A percentile compares a stretch with the other conserved stretches of the same genome.
These are phyloP conservation scores for Dicorynia guianensis DNA, from an alignment of 306 rosid genomes.

Conservation along the genomic window DNA sequence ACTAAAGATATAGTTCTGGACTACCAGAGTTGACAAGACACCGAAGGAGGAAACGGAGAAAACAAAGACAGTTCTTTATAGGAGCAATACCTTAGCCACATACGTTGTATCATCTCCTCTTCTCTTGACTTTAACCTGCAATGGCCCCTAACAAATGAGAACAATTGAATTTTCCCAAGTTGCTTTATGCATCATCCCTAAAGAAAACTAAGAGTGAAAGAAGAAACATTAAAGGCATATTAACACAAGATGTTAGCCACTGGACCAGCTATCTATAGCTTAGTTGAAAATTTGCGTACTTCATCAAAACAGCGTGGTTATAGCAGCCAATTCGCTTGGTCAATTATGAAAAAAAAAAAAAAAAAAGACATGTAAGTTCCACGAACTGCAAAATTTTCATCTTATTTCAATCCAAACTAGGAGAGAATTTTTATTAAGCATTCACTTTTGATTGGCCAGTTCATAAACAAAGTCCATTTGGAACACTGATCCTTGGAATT, in stretches of 20 bases:
- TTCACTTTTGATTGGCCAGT: slow-evolving; percentile 20
- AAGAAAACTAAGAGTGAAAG: slow-evolving; percentile 31
- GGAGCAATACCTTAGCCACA: slow-evolving; percentile 91
- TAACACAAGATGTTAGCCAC: slow-evolving; percentile 26
- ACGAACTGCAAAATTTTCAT: slow-evolving; percentile 6
- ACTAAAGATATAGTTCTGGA: slow-evolving; percentile 34
- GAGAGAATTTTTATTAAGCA: slow-evolving; percentile 24
- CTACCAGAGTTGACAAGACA: slow-evolving; percentile 24
- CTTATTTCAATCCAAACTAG: slow-evolving; percentile 29
- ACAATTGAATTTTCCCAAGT: slow-evolving; percentile 24
- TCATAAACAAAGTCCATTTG: slow-evolving; percentile 24
- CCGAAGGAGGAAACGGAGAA: slow-evolving; percentile 14
- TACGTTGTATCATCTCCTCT: slow-evolving; percentile 98
- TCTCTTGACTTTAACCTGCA: slow-evolving; percentile 95
- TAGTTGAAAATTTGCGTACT: not conserved
- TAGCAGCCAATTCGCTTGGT: not conserved
- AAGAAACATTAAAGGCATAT: slow-evolving; percentile 25
- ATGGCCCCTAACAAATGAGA: slow-evolving; percentile 29
- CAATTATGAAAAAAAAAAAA: slow-evolving; percentile 5
- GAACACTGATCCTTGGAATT: slow-evolving; percentile 22
- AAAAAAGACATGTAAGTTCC: not conserved
- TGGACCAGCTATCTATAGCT: slow-evolving; percentile 15
- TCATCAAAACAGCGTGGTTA: not conserved
- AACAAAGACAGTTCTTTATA: slow-evolving; percentile 26
- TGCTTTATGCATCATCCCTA: slow-evolving; percentile 8